Evolutionary conservation across 768 basidiomycete species (phyloP), one percentile per base, ranked within the genome.

Genomic region (Lactarius pseudohatsudake): DNA sequence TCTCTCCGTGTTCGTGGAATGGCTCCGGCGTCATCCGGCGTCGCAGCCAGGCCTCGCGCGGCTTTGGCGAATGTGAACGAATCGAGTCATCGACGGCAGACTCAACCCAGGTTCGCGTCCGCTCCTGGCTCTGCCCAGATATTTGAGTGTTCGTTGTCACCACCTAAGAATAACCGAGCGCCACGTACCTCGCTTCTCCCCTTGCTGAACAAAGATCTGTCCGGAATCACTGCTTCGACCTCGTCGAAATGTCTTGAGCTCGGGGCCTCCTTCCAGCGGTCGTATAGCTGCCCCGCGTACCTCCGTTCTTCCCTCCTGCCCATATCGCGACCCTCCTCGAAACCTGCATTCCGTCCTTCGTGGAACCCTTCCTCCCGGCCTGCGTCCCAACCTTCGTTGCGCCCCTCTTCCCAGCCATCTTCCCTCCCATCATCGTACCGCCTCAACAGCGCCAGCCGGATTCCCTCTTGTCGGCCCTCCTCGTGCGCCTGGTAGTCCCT

Each of bases 11-110:
- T 10, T 26, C 72, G 64, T 62, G 74, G 36, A 22, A 76, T 36
- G 2, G 71, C 72, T 55, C 72, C 22, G 36, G 74, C 54, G 62
- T 78, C 72, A 70, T 59, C 26, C 62, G 59, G 9, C 70, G 64
- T 13, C 61, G 36, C 55, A 71, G 15, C 70, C 70, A 71, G 1
- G 61, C 34, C 1, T 59, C 60, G 2, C 18, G 62, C 9, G 38
- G 30, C 10, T 56, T 66, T 0, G 69, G 68, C 15, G 69, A 64
- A 38, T 66, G 62, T 41, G 68, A 66, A 8, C 60, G 65, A 30
- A 69, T 65, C 2, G 69, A 70, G 26, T 65, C 69, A 13, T 64
- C 68, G n/a, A 38, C n/a, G 34, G 6, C 55, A 5, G 65, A 70
- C 4, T 62, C 69, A 2, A 70, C 65, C 70, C 70, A 71, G 1